A percentile compares a stretch with the other conserved stretches of the same genome.
Conservation (phyloP, 1,139 yeast genomes). For the Arxiozyma slooffiae region DNA sequence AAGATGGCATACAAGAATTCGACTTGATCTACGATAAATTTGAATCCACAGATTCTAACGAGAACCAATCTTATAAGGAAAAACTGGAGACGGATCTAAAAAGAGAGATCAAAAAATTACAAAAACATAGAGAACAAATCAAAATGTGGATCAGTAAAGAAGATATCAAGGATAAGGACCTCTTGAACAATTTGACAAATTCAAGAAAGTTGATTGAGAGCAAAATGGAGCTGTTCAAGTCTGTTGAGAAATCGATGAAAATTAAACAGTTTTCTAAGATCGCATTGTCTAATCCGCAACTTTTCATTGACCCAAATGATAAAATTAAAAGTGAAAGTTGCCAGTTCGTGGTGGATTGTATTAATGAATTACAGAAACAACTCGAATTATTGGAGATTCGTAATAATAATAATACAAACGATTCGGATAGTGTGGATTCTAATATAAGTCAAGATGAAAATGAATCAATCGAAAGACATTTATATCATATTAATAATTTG, state of each 20-base stretch:
- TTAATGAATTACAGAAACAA: constrained; percentile 80
- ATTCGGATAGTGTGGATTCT: not conserved
- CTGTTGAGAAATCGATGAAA: constrained; percentile 87
- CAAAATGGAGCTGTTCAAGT: constrained; percentile 95
- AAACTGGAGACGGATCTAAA: constrained; percentile 87
- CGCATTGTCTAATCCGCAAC: constrained; percentile 64
- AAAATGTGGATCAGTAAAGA: constrained; percentile 91
- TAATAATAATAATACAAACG: not conserved
- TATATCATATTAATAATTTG: constrained; percentile 65
- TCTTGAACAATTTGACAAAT: constrained; percentile 48
- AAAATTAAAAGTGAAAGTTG: constrained; percentile 71
- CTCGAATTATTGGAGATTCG: constrained; percentile 44
- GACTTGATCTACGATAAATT: constrained; percentile 84
- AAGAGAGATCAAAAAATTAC: constrained; percentile 89
- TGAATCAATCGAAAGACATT: constrained; percentile 63
- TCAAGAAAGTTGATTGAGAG: constrained; percentile 66
- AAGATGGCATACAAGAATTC: constrained; percentile 84
- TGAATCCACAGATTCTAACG: constrained; percentile 49
- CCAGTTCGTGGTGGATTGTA: constrained; percentile 59
- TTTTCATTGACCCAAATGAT: constrained; percentile 49
- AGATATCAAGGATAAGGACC: constrained; percentile 68
- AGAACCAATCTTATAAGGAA: constrained; percentile 79
- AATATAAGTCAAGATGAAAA: constrained; percentile 46
- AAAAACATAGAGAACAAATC: constrained; percentile 88
- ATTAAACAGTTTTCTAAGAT: constrained; percentile 94